Conservation (phyloP, 2,329 filamentous ascomycete species). For the Scedosporium boydii region DNA sequence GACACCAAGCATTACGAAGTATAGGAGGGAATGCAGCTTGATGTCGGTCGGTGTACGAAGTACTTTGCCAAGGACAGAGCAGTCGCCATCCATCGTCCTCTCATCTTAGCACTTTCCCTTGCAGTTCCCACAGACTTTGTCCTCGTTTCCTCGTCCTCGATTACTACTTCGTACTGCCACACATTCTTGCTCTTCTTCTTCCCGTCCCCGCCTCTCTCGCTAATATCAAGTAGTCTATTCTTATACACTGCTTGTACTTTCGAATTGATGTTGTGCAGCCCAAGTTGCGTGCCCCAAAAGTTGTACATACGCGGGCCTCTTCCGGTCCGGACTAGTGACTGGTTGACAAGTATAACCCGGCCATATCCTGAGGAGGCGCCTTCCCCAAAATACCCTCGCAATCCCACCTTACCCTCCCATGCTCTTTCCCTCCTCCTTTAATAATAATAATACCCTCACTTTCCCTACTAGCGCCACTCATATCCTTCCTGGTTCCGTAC, state of each 20-base stretch:
- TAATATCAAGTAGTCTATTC: neutral
- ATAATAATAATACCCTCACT: constrained; percentile 1
- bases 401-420: neutral
- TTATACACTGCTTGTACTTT: neutral
- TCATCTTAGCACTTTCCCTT: neutral
- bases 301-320: neutral
- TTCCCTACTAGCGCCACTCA: neutral
- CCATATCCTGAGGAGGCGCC: neutral
- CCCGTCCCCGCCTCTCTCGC: neutral
- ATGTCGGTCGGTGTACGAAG: neutral
- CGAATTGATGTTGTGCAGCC: neutral
- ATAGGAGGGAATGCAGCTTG: neutral
- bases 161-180: neutral
- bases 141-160: neutral
- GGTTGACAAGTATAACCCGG: neutral
- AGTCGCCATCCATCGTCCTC: neutral
- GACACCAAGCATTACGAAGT: no score
- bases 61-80: no score
- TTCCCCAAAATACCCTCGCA: neutral
- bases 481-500: neutral
- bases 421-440: constrained; percentile 1
- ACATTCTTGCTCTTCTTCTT: neutral
- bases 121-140: neutral
- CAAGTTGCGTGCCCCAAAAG: neutral
- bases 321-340: neutral